Conservation (phyloP, 805 yeast species). For the Lachancea mirantina region DNA sequence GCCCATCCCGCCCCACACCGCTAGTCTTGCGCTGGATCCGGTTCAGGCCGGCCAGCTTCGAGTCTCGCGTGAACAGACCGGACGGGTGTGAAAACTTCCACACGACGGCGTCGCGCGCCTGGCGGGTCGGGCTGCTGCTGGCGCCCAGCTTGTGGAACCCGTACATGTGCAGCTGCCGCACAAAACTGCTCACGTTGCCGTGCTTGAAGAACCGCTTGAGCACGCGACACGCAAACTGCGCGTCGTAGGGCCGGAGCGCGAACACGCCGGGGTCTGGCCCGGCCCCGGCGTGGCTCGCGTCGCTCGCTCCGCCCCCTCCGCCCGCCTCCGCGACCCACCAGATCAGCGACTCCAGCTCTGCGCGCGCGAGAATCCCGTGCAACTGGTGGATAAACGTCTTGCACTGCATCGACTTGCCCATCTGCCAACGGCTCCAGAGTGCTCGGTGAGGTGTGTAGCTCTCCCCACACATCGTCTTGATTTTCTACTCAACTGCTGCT, state of each 20-base stretch:
- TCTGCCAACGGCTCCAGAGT: too few relatives aligned
- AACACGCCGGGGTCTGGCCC: constrained; percentile 11
- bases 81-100: constrained; percentile 31
- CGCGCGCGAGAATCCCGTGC: constrained; percentile 22
- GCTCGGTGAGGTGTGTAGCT: too few relatives aligned
- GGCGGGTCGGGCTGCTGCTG: background rate
- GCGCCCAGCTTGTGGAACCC: constrained; percentile 48
- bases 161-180: constrained; percentile 87
- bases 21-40: constrained; percentile 28
- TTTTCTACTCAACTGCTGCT: too few relatives aligned
- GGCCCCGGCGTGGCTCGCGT: constrained; percentile 4
- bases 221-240: constrained; percentile 21
- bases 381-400: constrained; percentile 28
- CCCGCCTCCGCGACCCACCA: constrained; percentile 22
- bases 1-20: constrained; percentile 27
- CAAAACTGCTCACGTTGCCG: constrained; percentile 89
- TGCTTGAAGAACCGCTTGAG: constrained; percentile 80
- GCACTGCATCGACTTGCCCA: constrained; percentile 20
- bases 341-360: constrained; percentile 20
- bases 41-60: constrained; percentile 17
- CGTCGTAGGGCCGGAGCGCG: constrained; percentile 23
- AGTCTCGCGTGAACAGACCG: constrained; percentile 20
- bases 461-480: too few relatives aligned
- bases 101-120: constrained; percentile 6
- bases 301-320: too few relatives aligned